Evolutionary conservation across 2,329 filamentous ascomycete genomes (phyloP), one percentile per base, ranked within the genome.

Genomic region (Seiridium cupressi): DNA sequence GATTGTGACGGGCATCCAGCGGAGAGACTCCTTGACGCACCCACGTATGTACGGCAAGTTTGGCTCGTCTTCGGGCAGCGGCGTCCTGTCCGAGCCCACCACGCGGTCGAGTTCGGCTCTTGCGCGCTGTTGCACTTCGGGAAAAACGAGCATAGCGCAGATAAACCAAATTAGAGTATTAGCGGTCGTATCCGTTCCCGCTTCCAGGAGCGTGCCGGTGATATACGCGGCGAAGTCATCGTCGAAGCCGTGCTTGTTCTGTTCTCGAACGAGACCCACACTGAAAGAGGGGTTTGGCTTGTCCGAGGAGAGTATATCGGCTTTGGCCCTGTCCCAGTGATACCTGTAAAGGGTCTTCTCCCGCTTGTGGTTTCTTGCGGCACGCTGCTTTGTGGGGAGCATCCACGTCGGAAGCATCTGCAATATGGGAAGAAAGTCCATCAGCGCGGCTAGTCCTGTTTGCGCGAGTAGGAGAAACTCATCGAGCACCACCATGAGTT

Each of bases 361-460:
- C 3, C 70, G 67, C 40, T 68, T 61, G 58, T 84, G 80, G 0
- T 81, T 62, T n/a, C 73, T 65, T 58, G 73, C 77, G 0, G 77
- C 79, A 31, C 77, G 71, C 35, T 64, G 68, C 32, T 72, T 72
- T n/a, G 71, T 64, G 0, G 80, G 78, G 8, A 78, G 60, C 35
- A 77, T 31, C 18, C 71, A 73, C 6, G 80, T 76, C 0, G 81
- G 81, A 2, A 86, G 70, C 3, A 61, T 60, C 26, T 78, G 72
- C 1, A 84, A 63, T 0, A 78, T 58, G 0, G 82, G 81, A 57
- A 76, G 82, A 13, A 77, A 68, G 60, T 84, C 80, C 3, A 82
- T 67, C 1, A 83, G 59, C 0, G 76, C 74, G 0, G 81, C 78
- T 71, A 66, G 51, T 82, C 74, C 7, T 79, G 72, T 18, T 51